phyloP scores from a whole-genome alignment of 1,284 basidiomycete species.

The Albatrellus sp. region DNA sequence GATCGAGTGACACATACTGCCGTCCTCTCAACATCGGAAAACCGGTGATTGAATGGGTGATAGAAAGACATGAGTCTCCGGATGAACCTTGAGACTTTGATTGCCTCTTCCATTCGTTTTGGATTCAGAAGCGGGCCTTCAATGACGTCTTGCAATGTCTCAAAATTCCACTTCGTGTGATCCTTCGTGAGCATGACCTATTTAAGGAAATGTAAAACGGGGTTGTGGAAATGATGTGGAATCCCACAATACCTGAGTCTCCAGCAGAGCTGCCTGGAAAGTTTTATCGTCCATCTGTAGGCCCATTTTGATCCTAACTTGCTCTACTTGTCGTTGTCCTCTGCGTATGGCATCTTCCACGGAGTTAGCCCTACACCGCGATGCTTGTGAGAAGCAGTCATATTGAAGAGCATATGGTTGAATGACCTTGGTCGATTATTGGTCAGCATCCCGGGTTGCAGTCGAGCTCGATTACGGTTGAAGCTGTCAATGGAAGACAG shows the following conservation, averaged over 20 bases:
- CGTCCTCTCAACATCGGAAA: constrained; percentile 69
- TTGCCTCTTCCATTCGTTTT: constrained; percentile 91
- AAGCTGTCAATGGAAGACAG: constrained; percentile 86
- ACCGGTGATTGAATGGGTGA: constrained; percentile 80
- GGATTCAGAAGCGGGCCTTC: constrained; percentile 89
- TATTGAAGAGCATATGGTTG: too few species aligned
- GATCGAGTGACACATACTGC: constrained; percentile 32
- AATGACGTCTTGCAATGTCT: constrained; percentile 78
- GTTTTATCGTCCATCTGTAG: constrained; percentile 91
- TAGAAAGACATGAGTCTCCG: constrained; percentile 85
- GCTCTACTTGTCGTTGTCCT: constrained; percentile 85
- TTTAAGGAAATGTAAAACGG: constrained; percentile 9
- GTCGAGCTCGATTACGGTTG: constrained; percentile 69
- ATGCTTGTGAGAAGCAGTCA: too few species aligned
- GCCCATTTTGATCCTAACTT: constrained; percentile 77
- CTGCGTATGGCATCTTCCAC: constrained; percentile 78
- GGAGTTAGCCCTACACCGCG: constrained; percentile 59
- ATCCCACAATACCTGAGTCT: constrained; percentile 57
- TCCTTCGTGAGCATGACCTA: constrained; percentile 85
- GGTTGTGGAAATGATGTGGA: neutral
- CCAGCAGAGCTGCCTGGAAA: constrained; percentile 74
- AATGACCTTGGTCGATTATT: constrained; percentile 47
- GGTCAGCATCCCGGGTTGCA: constrained; percentile 43
- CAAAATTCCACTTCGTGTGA: constrained; percentile 87
- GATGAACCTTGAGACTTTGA: constrained; percentile 83